These are phyloP conservation scores for Pseudocercospora pini-densiflorae DNA, from an alignment of 2,329 filamentous ascomycete species.

Conservation along the genomic window DNA sequence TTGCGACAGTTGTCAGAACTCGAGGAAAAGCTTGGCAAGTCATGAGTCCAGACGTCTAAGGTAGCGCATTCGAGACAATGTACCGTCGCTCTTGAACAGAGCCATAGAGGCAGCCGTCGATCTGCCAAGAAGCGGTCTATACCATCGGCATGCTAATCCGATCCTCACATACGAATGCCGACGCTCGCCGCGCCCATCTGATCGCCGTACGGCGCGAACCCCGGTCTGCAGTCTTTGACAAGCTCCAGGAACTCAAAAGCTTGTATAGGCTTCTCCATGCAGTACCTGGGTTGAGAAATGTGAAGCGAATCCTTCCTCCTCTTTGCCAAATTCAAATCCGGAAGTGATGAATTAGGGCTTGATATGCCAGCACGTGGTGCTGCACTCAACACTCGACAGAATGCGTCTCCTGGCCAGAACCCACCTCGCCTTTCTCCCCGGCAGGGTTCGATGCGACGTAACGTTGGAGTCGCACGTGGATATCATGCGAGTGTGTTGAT, in stretches of 20 bases:
- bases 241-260: background rate
- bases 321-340: background rate
- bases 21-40: too few relatives aligned
- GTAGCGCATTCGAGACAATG: too few relatives aligned
- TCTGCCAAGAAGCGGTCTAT: background rate
- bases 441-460: background rate
- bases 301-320: too few relatives aligned
- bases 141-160: background rate
- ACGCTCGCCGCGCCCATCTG: too few relatives aligned
- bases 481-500: background rate
- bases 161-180: too few relatives aligned
- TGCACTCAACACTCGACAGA: background rate
- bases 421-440: background rate
- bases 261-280: background rate
- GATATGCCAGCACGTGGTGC: background rate
- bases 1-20: too few relatives aligned
- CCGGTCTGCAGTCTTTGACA: background rate
- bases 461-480: background rate
- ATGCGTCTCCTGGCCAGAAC: background rate
- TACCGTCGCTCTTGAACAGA: background rate
- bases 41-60: too few relatives aligned
- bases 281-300: too few relatives aligned
- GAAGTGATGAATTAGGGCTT: background rate
- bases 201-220: too few relatives aligned
- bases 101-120: background rate